Percentiles rank a stretch among this genome's conserved stretches.
Evolutionary conservation across 768 basidiomycete species (phyloP).

Genomic region (Leccinum subtestaceum): DNA sequence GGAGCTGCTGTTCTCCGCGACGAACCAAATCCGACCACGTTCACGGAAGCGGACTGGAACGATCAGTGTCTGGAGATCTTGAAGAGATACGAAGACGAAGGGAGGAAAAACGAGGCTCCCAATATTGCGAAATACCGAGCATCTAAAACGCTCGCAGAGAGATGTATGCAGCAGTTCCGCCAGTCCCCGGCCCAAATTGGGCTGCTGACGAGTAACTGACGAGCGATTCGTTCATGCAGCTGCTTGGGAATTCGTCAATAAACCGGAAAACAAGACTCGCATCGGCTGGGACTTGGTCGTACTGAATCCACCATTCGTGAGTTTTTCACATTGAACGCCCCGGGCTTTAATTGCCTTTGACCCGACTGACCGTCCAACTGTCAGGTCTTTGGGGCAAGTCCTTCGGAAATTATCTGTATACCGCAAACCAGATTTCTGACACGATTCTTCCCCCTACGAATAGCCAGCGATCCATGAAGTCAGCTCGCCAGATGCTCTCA

Average conservation of each 20-base stretch:
- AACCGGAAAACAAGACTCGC: slow-evolving; percentile 27
- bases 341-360: neutral
- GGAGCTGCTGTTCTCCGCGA: slow-evolving; percentile 44
- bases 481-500: slow-evolving; percentile 33
- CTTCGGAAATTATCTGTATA: neutral
- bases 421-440: neutral
- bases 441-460: neutral
- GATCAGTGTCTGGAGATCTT: slow-evolving; percentile 38
- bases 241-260: slow-evolving; percentile 47
- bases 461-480: slow-evolving; percentile 46
- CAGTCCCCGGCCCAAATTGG: neutral
- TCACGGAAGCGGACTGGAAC: slow-evolving; percentile 63
- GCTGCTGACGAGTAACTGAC: neutral
- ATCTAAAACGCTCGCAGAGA: slow-evolving; percentile 66
- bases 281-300: slow-evolving; percentile 40
- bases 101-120: slow-evolving; percentile 38
- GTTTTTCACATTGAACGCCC: neutral
- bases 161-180: slow-evolving; percentile 31
- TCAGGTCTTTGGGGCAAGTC: slow-evolving; percentile 31
- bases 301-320: slow-evolving; percentile 40
- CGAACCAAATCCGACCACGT: slow-evolving; percentile 28
- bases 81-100: slow-evolving; percentile 45
- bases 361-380: neutral
- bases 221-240: slow-evolving; percentile 24
- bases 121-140: slow-evolving; percentile 48